A percentile compares a stretch with the other conserved stretches of the same genome.
phyloP scores from a whole-genome alignment of 495 filamentous ascomycete genomes.

The Podospora didyma region DNA sequence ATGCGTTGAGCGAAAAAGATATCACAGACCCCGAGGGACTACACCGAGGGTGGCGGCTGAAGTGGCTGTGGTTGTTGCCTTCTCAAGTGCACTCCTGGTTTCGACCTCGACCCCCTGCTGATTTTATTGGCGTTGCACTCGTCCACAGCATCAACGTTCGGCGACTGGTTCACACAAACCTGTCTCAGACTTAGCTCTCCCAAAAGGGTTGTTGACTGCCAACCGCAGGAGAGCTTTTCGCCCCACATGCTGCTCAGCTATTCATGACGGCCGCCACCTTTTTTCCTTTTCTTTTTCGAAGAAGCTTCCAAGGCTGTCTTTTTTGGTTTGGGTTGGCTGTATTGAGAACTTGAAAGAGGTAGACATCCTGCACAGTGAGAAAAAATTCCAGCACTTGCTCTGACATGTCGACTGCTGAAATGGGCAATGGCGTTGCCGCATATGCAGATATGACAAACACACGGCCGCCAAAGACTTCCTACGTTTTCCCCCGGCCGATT shows the following conservation, averaged over 20 bases:
- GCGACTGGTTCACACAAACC: conserved; percentile 10
- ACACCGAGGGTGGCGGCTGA: conserved; percentile 2
- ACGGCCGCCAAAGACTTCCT: no score
- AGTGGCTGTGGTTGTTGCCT: background rate
- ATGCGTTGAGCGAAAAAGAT: no score
- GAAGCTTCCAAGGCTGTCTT: background rate
- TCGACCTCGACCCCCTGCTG: conserved; percentile 2
- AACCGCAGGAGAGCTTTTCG: background rate
- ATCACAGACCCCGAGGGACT: no score
- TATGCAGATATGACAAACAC: no score
- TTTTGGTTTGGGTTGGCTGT: no score
- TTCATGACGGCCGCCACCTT: background rate
- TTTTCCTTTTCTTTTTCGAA: background rate
- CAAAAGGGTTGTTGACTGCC: background rate
- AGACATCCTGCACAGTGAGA: no score
- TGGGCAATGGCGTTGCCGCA: no score
- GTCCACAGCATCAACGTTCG: conserved; percentile 9
- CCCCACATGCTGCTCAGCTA: background rate
- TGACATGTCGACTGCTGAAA: no score
- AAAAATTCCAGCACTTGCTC: no score
- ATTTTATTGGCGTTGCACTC: conserved; percentile 10
- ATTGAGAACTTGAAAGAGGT: no score
- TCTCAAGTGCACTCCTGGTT: background rate
- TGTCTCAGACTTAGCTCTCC: background rate
- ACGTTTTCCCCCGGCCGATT: no score